Percentiles rank a stretch among this genome's conserved stretches.
These are phyloP conservation scores for Suillus fuscotomentosus DNA, from an alignment of 768 basidiomycete genomes.

Conservation along the genomic window DNA sequence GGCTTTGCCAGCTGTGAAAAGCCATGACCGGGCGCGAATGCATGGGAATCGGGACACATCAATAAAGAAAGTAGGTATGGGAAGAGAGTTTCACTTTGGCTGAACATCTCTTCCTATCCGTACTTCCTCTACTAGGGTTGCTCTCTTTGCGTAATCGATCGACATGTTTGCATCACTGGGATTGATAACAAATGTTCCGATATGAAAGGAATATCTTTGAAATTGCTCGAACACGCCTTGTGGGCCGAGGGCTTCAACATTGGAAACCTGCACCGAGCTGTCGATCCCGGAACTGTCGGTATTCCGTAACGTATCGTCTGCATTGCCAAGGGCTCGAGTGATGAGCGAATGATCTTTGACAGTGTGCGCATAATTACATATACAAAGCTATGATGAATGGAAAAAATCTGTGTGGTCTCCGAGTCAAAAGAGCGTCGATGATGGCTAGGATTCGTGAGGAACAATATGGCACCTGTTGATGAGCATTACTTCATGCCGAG, in stretches of 20 bases:
- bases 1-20: neutral
- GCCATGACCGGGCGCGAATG: neutral
- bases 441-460: constrained; percentile 32
- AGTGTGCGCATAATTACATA: neutral
- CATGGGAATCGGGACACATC: neutral
- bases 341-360: neutral
- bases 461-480: constrained; percentile 58
- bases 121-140: neutral
- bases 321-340: neutral
- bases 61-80: neutral
- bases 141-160: neutral
- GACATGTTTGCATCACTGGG: neutral
- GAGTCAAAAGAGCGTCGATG: neutral
- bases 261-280: neutral
- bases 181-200: neutral
- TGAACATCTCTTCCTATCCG: neutral
- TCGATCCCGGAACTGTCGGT: neutral
- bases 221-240: neutral
- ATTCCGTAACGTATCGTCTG: neutral
- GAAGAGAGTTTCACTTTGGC: neutral
- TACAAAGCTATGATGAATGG: neutral
- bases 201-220: too few relatives aligned
- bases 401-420: neutral
- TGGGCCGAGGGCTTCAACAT: neutral
- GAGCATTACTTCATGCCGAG: constrained; percentile 3